phyloP scores from a whole-genome alignment of 2,329 filamentous ascomycete genomes.

The Stagonosporopsis rhizophila region DNA sequence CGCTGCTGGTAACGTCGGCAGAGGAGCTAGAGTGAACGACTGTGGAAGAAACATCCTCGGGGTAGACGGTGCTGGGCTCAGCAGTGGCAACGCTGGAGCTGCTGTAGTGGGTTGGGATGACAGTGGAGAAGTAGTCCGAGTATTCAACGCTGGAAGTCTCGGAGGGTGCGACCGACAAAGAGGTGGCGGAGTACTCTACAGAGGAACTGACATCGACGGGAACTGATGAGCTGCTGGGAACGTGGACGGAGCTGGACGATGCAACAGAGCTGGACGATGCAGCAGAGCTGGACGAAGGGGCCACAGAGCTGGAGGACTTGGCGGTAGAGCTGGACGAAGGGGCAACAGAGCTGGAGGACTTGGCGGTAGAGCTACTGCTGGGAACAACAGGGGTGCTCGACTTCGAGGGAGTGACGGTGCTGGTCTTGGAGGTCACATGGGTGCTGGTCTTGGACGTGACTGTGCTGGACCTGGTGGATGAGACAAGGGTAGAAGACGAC shows the following conservation, averaged over 20 bases:
- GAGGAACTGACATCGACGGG: not conserved
- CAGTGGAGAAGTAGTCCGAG: conserved; percentile 17
- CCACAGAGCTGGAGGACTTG: conserved; percentile 2
- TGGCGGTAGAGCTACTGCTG: conserved; percentile 13
- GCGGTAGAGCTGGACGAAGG: not conserved
- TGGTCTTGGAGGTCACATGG: conserved; percentile 9
- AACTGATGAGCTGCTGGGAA: conserved; percentile 2
- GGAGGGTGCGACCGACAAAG: conserved; percentile 1
- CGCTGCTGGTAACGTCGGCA: conserved; percentile 10
- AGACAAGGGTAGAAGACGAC: conserved; percentile 9
- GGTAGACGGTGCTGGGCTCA: conserved; percentile 19
- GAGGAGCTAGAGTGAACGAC: conserved; percentile 7
- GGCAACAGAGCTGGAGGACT: conserved; percentile 9
- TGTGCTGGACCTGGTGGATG: conserved; percentile 8
- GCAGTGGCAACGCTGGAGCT: conserved; percentile 9
- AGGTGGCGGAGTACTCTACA: not conserved
- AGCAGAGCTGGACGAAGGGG: conserved; percentile 2
- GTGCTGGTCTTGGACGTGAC: conserved; percentile 4
- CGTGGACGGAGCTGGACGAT: conserved; percentile 5
- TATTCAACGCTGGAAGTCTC: conserved; percentile 13
- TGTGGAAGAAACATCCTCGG: conserved; percentile 14
- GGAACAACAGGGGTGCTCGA: conserved; percentile 1
- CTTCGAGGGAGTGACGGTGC: conserved; percentile 1
- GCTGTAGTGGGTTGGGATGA: conserved; percentile 9
- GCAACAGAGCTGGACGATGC: conserved; percentile 3